Evolutionary conservation across 805 yeast species (phyloP), one percentile per base, ranked within the genome.

Genomic region (Zygosaccharomyces bisporus): DNA sequence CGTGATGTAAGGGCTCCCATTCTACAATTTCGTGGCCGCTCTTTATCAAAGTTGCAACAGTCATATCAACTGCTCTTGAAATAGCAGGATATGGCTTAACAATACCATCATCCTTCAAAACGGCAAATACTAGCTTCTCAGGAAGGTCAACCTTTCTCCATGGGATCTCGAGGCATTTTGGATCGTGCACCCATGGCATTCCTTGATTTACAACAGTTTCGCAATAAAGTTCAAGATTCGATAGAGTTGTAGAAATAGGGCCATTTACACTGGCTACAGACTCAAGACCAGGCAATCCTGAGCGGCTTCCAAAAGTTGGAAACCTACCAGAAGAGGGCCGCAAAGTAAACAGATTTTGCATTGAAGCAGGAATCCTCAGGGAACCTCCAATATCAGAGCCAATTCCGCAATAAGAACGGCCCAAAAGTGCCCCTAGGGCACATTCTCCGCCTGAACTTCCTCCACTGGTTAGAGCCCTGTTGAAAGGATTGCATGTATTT

Each of bases 371-470:
- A 8, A 72, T 75, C 49, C 88, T 70, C 43, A 82, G 76, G 6
- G 82, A 75, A 1, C 88, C 88, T 45, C 88, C 88, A 50, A 81
- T 81, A 57, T 81, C 88, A 23, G 84, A 76, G 34, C 87, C 86
- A 33, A 78, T 68, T 13, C 83, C 89, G 34, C 81, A 50, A 2
- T 79, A 74, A 19, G 83, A 76, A 56, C 76, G 70, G 1, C 75
- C 78, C 40, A 79, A 74, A 45, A 77, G 57, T 0, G 83, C 79
- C 50, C 86, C 85, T 20, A 77, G 54, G 7, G 79, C 75, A 5
- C 74, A 77, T 61, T 81, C 87, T 46, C 88, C 88, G 25, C 84
- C 81, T 2, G 84, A 77, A 1, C 83, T 77, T 14, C 88, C 88
- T 51, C 87, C 87, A 2, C 81, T 70, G 13, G 83, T 73, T 47